Evolutionary conservation across 352 stramenopile species (phyloP), one percentile per base, ranked within the genome.

Genomic region (Pythium phragmitis): DNA sequence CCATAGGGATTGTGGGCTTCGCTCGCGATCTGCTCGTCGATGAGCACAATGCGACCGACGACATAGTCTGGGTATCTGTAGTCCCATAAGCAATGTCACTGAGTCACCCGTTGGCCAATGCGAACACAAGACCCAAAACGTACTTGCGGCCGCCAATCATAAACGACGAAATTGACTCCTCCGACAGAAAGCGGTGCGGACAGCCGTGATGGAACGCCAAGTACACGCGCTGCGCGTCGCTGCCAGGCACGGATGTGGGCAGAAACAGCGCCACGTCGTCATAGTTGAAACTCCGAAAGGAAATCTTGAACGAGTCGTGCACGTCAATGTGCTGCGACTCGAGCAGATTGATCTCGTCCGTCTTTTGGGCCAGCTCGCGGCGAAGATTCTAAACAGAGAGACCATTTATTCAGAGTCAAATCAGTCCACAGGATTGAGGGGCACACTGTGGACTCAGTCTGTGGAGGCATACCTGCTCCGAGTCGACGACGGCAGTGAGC

Each of bases 151-250:
- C 80, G 47, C 80, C 79, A 21, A 88, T 89, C 66, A 87, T 91
- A 58, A 94, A 96, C 45, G 85, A 94, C 42, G 84, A 89, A 64
- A 96, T 94, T 45, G 87, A 96, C 65, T 96, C 87, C 60, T 92
- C 85, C 34, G 87, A 92, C 16, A 96, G 65, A 65, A 94, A 96
- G 16, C 87, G 87, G 60, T 96, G 81, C 33, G 87, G 87, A 55
- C 87, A 96, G 19, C 82, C 85, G 2, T 94, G 74, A 49, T 96
- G 87, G 67, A 96, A 96, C 30, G 87, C 87, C 47, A 96, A 61
- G 67, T 96, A 96, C 60, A 94, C 85, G 7, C 86, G 83, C 63
- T 92, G 76, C 5, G 73, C 68, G 43, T 91, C 84, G 58, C 80
- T 92, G 16, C 79, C 83, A 0, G 87, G 87, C 12, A 83, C 85